Evolutionary conservation across 768 basidiomycete species (phyloP).

Genomic region (Mycena latifolia): DNA sequence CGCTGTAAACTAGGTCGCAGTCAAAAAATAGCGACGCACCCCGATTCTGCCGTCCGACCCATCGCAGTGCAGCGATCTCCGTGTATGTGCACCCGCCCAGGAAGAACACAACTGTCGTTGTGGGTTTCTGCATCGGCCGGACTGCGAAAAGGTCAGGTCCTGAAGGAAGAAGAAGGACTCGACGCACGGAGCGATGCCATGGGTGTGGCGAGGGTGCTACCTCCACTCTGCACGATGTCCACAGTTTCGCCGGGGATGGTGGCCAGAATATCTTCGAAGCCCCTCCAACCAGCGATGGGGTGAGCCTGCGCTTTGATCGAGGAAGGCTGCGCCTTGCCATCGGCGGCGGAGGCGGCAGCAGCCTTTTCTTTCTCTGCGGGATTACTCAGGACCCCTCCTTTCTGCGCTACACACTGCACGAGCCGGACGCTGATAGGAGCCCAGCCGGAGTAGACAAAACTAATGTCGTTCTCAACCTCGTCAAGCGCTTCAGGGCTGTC

Average conservation of each 20-base stretch:
- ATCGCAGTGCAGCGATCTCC: slow-evolving; percentile 94
- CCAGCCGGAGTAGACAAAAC: slow-evolving; percentile 97
- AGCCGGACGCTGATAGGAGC: slow-evolving; percentile 93
- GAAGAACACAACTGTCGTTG: slow-evolving; percentile 95
- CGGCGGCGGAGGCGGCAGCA: slow-evolving; percentile 49
- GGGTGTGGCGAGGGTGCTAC: slow-evolving; percentile 41
- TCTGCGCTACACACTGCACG: slow-evolving; percentile 94
- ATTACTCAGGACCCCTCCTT: slow-evolving; percentile 89
- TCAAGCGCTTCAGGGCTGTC: slow-evolving; percentile 82
- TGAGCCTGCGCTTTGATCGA: slow-evolving; percentile 81
- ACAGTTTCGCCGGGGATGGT: slow-evolving; percentile 89
- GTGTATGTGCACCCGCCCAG: slow-evolving; percentile 97
- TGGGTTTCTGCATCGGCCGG: slow-evolving; percentile 68
- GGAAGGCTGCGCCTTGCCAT: slow-evolving; percentile 50
- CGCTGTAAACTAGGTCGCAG: slow-evolving; percentile 1
- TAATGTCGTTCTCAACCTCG: slow-evolving; percentile 93
- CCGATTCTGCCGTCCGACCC: slow-evolving; percentile 88
- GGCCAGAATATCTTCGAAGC: slow-evolving; percentile 91
- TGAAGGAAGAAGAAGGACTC: slow-evolving; percentile 8
- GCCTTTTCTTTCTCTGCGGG: slow-evolving; percentile 72
- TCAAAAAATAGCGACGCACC: slow-evolving; percentile 55
- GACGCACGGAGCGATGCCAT: slow-evolving; percentile 50
- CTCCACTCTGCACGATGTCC: slow-evolving; percentile 72
- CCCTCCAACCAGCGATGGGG: slow-evolving; percentile 96
- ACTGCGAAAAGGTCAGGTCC: slow-evolving; percentile 46